Evolutionary conservation across 1,284 basidiomycete genomes (phyloP).

Genomic region (Papiliotrema terrestris): DNA sequence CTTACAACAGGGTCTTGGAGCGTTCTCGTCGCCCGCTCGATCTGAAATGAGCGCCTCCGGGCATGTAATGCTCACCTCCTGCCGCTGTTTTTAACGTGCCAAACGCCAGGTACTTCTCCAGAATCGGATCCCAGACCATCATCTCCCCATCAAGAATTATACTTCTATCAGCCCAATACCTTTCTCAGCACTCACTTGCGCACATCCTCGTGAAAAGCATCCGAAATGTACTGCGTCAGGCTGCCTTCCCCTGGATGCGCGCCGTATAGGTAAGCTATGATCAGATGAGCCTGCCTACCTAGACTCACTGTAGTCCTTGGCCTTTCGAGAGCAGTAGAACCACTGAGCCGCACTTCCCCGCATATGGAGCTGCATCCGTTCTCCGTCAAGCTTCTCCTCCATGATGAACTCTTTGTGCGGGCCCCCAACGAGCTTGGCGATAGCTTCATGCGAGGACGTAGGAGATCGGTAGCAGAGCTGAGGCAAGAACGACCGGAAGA

Average conservation of each 20-base stretch:
- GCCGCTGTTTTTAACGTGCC: slow-evolving; percentile 88
- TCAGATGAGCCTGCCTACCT: neutral
- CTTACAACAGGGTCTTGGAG: slow-evolving; percentile 83
- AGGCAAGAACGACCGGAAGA: slow-evolving; percentile 81
- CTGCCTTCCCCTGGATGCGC: slow-evolving; percentile 73
- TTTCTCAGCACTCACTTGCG: slow-evolving; percentile 61
- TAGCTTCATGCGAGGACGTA: slow-evolving; percentile 65
- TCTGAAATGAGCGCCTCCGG: slow-evolving; percentile 51
- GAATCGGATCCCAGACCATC: slow-evolving; percentile 90
- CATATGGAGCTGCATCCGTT: slow-evolving; percentile 90
- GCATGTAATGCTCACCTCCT: slow-evolving; percentile 55
- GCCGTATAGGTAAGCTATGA: slow-evolving; percentile 69
- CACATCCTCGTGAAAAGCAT: slow-evolving; percentile 68
- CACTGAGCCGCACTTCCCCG: slow-evolving; percentile 68
- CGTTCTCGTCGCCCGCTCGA: slow-evolving; percentile 63
- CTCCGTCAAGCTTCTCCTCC: slow-evolving; percentile 94
- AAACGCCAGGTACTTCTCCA: slow-evolving; percentile 80
- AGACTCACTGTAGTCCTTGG: slow-evolving; percentile 76
- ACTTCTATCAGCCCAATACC: slow-evolving; percentile 49
- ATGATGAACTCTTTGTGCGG: slow-evolving; percentile 66
- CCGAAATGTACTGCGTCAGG: slow-evolving; percentile 75
- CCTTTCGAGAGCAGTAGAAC: slow-evolving; percentile 88
- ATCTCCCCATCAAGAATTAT: slow-evolving; percentile 94
- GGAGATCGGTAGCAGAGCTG: slow-evolving; percentile 88
- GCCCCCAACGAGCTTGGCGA: slow-evolving; percentile 75